Conservation (phyloP, 345 rosid genomes). For the Hibiscus tridactylites region DNA sequence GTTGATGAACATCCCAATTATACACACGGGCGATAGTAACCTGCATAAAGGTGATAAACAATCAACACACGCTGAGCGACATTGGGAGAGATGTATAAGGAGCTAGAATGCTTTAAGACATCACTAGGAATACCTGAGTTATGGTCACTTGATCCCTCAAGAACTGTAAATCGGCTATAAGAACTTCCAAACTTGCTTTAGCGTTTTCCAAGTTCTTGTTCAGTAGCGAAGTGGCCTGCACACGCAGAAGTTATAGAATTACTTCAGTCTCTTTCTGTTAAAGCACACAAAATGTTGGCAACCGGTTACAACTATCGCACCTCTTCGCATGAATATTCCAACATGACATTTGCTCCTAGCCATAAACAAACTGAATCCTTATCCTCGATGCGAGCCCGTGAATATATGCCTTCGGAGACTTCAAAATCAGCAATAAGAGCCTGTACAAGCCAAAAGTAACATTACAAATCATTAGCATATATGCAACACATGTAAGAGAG, state of each 20-base stretch:
- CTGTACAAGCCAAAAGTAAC: conserved; percentile 23
- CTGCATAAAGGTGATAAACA: conserved; percentile 21
- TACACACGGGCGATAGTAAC: conserved; percentile 32
- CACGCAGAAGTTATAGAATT: conserved; percentile 8
- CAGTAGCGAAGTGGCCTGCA: conserved; percentile 66
- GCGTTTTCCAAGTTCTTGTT: conserved; percentile 86
- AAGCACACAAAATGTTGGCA: conserved; percentile 7
- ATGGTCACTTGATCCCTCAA: conserved; percentile 93
- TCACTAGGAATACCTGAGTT: conserved; percentile 56
- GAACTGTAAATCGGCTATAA: conserved; percentile 77
- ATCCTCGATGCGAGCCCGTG: conserved; percentile 63
- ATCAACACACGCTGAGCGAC: background rate
- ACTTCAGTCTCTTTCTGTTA: conserved; percentile 19
- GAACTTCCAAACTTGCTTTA: conserved; percentile 90
- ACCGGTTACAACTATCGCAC: conserved; percentile 24
- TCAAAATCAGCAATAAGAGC: conserved; percentile 82
- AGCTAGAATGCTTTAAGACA: background rate
- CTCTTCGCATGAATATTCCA: conserved; percentile 91
- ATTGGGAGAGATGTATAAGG: background rate
- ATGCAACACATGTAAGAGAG: background rate
- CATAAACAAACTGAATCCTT: conserved; percentile 79
- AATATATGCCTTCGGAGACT: conserved; percentile 92
- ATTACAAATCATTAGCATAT: background rate
- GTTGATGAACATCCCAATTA: conserved; percentile 10
- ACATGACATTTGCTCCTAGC: conserved; percentile 95